These are phyloP conservation scores for Ogataea philodendri DNA, from an alignment of 805 yeast species.

Conservation along the genomic window DNA sequence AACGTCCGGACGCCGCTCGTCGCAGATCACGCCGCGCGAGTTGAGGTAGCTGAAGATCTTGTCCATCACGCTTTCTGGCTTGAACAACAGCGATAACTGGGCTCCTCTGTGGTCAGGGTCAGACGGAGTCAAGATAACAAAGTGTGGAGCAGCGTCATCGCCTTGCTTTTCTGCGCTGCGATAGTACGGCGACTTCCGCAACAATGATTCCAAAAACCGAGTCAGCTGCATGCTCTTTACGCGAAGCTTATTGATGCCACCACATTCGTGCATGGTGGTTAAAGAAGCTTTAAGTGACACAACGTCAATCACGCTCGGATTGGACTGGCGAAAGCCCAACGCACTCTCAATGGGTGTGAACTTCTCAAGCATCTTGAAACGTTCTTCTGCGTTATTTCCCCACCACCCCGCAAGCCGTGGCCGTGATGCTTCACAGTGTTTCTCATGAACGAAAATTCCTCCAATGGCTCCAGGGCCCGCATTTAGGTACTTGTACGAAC, in stretches of 20 bases:
- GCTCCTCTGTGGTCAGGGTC: conserved; percentile 63
- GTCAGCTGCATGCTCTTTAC: conserved; percentile 59
- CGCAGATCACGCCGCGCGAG: conserved; percentile 68
- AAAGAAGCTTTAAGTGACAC: conserved; percentile 70
- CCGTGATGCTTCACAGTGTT: conserved; percentile 33
- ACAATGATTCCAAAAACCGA: conserved; percentile 46
- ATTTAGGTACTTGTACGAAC: conserved; percentile 87
- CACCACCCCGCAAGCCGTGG: conserved; percentile 96
- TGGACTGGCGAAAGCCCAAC: conserved; percentile 82
- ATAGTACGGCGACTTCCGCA: conserved; percentile 49
- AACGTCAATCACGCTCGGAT: conserved; percentile 84
- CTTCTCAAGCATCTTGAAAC: conserved; percentile 77
- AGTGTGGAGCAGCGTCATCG: conserved; percentile 36
- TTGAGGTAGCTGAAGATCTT: conserved; percentile 49
- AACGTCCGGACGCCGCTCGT: conserved; percentile 89
- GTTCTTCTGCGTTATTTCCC: conserved; percentile 72
- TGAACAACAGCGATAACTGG: conserved; percentile 75
- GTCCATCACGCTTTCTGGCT: conserved; percentile 60
- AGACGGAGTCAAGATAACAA: conserved; percentile 74
- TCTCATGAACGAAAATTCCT: conserved; percentile 75
- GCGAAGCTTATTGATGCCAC: conserved; percentile 62
- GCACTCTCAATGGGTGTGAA: conserved; percentile 87
- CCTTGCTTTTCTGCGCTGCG: conserved; percentile 29
- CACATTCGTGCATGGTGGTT: conserved; percentile 53
- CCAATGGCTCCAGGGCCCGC: conserved; percentile 94